Evolutionary conservation across 805 yeast species (phyloP).

Genomic region (Lipomyces yamanashiensis): DNA sequence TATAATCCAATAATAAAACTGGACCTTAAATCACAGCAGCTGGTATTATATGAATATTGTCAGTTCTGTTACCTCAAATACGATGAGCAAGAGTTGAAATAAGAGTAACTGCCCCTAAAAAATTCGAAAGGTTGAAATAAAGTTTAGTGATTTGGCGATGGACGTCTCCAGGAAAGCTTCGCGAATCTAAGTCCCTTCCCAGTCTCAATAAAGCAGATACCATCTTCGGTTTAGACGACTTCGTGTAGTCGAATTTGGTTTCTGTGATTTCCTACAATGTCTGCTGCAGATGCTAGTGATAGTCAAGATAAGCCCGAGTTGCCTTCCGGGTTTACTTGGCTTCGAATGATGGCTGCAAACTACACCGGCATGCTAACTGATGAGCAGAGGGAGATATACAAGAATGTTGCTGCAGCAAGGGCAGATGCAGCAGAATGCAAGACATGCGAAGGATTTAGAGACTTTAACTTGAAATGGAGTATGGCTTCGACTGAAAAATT

Average conservation of each 20-base stretch:
- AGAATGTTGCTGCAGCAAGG: constrained; percentile 13
- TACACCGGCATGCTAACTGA: constrained; percentile 25
- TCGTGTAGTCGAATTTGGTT: not conserved
- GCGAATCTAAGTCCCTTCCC: not conserved
- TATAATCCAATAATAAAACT: not conserved
- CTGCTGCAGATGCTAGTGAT: not conserved
- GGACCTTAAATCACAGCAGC: too few species aligned
- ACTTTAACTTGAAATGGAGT: constrained; percentile 72
- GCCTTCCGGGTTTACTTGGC: constrained; percentile 32
- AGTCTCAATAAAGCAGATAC: too few species aligned
- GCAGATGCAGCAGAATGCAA: constrained; percentile 55
- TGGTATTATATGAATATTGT: too few species aligned
- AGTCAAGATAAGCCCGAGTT: constrained; percentile 15
- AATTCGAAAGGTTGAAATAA: constrained; percentile 1
- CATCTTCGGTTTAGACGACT: too few species aligned
- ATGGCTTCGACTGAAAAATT: not conserved
- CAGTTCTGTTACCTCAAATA: too few species aligned
- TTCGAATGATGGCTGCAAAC: constrained; percentile 26
- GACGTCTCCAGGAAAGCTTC: not conserved
- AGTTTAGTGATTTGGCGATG: constrained; percentile 3
- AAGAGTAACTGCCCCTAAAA: not conserved
- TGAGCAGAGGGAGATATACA: constrained; percentile 20
- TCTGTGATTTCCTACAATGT: not conserved
- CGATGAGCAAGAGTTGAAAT: not conserved
- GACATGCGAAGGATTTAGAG: constrained; percentile 72